A percentile compares a stretch with the other conserved stretches of the same genome.
Evolutionary conservation across 2,329 filamentous ascomycete genomes (phyloP).

Genomic region (Arthroderma sp.): DNA sequence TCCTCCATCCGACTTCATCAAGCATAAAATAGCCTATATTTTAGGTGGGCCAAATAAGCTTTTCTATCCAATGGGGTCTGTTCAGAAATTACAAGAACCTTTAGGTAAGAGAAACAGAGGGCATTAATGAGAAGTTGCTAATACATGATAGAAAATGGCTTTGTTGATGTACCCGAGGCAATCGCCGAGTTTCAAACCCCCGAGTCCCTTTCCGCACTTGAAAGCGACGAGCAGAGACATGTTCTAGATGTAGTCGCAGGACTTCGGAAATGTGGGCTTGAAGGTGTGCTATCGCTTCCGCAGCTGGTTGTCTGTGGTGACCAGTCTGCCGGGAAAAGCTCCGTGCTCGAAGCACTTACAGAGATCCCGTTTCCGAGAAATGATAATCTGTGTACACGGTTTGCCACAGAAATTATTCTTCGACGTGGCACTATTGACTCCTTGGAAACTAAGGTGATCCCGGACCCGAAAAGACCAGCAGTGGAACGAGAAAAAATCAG

Average conservation of each 20-base stretch:
- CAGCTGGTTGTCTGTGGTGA: conserved; percentile 10
- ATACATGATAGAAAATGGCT: neutral
- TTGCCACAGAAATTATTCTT: conserved; percentile 36
- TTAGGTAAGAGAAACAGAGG: no score
- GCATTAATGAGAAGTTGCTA: no score
- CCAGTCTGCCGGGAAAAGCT: conserved; percentile 12
- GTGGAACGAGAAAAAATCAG: conserved; percentile 8
- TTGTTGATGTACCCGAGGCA: neutral
- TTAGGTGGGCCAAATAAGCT: no score
- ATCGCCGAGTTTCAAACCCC: neutral
- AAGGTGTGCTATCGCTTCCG: conserved; percentile 11
- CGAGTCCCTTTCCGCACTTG: neutral
- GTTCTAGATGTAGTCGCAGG: neutral
- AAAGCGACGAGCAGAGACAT: conserved; percentile 3
- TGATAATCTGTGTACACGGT: conserved; percentile 29
- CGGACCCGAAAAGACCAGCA: conserved; percentile 5
- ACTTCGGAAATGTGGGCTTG: conserved; percentile 1
- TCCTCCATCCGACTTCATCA: no score
- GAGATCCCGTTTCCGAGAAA: conserved; percentile 8
- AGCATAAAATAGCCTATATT: no score
- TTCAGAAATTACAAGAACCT: no score
- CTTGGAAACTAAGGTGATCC: conserved; percentile 10
- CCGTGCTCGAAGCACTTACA: conserved; percentile 11
- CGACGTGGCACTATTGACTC: conserved; percentile 17
- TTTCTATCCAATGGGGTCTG: no score